Evolutionary conservation across 2,329 filamentous ascomycete genomes (phyloP).

Genomic region (Ophiostoma himal-ulmi): DNA sequence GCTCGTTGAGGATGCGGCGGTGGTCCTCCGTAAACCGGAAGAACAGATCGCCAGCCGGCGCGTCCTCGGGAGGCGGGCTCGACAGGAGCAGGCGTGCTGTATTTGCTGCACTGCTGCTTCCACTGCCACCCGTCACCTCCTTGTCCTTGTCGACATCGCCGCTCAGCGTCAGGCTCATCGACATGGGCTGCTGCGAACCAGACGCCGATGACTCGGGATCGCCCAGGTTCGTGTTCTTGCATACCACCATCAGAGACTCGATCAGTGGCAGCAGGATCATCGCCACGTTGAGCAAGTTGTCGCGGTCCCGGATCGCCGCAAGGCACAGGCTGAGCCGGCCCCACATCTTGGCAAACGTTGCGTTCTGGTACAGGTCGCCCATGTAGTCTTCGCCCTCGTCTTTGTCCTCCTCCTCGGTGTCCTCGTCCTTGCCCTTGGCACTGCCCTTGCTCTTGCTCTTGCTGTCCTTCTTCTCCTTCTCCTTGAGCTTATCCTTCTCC

Average conservation of each 20-base stretch:
- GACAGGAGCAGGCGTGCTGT: slow-evolving; percentile 52
- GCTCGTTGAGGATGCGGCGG: slow-evolving; percentile 93
- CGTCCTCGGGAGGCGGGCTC: slow-evolving; percentile 65
- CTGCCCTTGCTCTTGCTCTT: slow-evolving; percentile 28
- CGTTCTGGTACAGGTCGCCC: slow-evolving; percentile 80
- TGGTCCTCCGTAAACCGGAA: slow-evolving; percentile 98
- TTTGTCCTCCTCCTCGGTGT: not conserved
- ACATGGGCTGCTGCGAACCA: slow-evolving; percentile 11
- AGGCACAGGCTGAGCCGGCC: slow-evolving; percentile 85
- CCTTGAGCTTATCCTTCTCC: not conserved
- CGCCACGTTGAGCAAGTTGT: slow-evolving; percentile 94
- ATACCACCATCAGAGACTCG: slow-evolving; percentile 96
- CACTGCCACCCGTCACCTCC: slow-evolving; percentile 23
- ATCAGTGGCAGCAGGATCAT: slow-evolving; percentile 92
- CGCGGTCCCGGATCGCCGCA: slow-evolving; percentile 78
- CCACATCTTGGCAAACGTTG: slow-evolving; percentile 88
- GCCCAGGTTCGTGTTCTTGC: slow-evolving; percentile 87
- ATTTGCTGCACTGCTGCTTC: slow-evolving; percentile 26
- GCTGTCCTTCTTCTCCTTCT: slow-evolving; percentile 15
- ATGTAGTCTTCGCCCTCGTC: slow-evolving; percentile 74
- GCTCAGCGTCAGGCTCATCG: slow-evolving; percentile 20
- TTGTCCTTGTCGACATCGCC: slow-evolving; percentile 15
- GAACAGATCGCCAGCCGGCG: slow-evolving; percentile 58
- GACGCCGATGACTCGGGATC: slow-evolving; percentile 40
- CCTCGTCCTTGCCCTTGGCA: slow-evolving; percentile 32